phyloP scores from a whole-genome alignment of 2,329 filamentous ascomycete genomes.

The Diaporthe sp. region DNA sequence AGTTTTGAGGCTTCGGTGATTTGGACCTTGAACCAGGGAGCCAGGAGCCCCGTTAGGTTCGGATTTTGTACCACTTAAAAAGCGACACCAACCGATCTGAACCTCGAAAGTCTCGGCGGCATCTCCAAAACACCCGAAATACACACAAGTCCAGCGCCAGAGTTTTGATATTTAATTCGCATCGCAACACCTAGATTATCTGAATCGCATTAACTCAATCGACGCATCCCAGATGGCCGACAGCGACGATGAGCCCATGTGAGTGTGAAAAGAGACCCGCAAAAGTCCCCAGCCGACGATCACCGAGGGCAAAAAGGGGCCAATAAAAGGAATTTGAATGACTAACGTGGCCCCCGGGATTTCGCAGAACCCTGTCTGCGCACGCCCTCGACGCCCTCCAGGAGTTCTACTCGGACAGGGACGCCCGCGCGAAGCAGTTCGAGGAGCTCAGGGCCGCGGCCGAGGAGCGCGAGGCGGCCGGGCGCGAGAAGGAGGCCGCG shows the following conservation, averaged over 20 bases:
- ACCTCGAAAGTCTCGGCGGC: neutral
- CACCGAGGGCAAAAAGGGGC: neutral
- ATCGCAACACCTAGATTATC: neutral
- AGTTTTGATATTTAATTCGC: neutral
- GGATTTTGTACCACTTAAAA: conserved; percentile 11
- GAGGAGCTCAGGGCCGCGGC: conserved; percentile 75
- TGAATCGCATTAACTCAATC: neutral
- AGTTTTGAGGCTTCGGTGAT: neutral
- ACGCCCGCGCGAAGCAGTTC: conserved; percentile 75
- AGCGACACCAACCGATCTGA: neutral
- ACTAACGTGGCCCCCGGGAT: neutral
- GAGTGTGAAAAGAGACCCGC: conserved; percentile 45
- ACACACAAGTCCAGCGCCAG: neutral
- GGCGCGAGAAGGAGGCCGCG: conserved; percentile 23
- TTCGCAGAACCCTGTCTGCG: conserved; percentile 71
- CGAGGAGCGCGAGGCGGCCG: conserved; percentile 57
- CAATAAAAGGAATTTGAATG: neutral
- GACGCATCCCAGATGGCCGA: conserved; percentile 46
- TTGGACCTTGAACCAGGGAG: neutral
- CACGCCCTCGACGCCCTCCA: conserved; percentile 78
- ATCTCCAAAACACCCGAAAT: conserved; percentile 2
- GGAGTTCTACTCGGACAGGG: conserved; percentile 81
- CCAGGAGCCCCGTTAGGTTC: conserved; percentile 6
- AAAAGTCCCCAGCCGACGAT: conserved; percentile 7
- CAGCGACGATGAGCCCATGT: conserved; percentile 66